These are phyloP conservation scores for Solioccasus polychromus DNA, from an alignment of 768 basidiomycete genomes.

Conservation along the genomic window DNA sequence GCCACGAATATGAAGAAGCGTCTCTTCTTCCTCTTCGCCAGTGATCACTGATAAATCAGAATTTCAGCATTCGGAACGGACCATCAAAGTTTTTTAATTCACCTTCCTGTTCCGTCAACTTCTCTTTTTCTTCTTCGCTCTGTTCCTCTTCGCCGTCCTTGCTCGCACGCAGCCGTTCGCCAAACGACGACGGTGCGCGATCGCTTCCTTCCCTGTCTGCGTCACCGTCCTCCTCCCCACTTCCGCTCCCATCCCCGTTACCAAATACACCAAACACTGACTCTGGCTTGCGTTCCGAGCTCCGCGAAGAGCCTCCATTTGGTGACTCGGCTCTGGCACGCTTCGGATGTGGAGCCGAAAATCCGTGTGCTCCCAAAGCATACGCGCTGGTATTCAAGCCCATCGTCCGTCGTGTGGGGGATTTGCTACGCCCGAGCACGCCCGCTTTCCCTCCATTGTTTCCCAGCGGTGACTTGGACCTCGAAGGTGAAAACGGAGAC, in stretches of 20 bases:
- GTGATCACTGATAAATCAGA: constrained; percentile 53
- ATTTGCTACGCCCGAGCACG: constrained; percentile 44
- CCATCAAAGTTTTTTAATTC: constrained; percentile 17
- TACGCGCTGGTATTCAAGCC: constrained; percentile 52
- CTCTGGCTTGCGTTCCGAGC: constrained; percentile 41
- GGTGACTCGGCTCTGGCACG: constrained; percentile 54
- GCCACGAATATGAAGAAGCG: constrained; percentile 71
- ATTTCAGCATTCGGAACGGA: neutral
- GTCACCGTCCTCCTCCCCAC: constrained; percentile 45
- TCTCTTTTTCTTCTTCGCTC: constrained; percentile 39
- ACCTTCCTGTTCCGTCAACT: constrained; percentile 70
- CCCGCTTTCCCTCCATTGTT: constrained; percentile 20
- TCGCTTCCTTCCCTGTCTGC: constrained; percentile 30
- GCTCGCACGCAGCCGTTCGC: constrained; percentile 62
- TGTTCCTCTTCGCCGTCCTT: constrained; percentile 57
- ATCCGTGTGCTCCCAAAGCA: constrained; percentile 43
- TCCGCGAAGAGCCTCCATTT: constrained; percentile 38
- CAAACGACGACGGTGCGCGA: constrained; percentile 45
- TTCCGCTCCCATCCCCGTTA: constrained; percentile 36
- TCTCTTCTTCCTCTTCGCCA: constrained; percentile 82
- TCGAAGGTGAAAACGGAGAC: constrained; percentile 31
- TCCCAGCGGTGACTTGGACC: constrained; percentile 53
- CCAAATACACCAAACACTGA: constrained; percentile 29
- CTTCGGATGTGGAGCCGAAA: constrained; percentile 44
- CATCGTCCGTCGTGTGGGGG: constrained; percentile 47